phyloP scores from a whole-genome alignment of 1,284 basidiomycete genomes.

The Puccinia coronata region DNA sequence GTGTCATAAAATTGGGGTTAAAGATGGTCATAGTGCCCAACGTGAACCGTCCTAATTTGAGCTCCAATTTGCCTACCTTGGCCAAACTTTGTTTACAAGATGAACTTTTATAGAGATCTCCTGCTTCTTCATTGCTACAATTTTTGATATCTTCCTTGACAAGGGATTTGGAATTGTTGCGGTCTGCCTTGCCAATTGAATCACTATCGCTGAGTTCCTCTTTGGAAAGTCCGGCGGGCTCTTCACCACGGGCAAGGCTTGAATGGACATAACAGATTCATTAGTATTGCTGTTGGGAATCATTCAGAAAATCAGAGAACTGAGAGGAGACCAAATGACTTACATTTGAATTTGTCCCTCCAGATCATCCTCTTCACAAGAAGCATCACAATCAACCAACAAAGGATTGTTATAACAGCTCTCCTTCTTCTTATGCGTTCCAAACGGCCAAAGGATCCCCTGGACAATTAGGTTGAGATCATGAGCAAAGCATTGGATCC shows the following conservation, averaged over 20 bases:
- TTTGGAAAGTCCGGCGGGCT: too few species aligned
- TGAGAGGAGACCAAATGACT: too few species aligned
- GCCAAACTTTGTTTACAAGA: not conserved
- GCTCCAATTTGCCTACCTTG: constrained; percentile 14
- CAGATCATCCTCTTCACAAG: not conserved
- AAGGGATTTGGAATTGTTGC: not conserved
- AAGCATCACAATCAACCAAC: not conserved
- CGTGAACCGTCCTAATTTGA: too few species aligned
- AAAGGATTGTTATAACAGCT: not conserved
- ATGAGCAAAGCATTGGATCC: too few species aligned
- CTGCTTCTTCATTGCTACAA: not conserved
- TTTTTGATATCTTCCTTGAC: not conserved
- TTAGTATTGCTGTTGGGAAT: too few species aligned
- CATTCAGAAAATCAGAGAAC: too few species aligned
- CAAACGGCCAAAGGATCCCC: not conserved
- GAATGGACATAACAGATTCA: too few species aligned
- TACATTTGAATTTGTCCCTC: too few species aligned
- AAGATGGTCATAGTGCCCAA: too few species aligned
- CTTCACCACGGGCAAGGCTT: too few species aligned
- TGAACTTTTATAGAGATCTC: not conserved
- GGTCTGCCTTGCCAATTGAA: not conserved
- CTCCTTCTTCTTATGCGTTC: not conserved
- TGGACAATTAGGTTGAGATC: too few species aligned
- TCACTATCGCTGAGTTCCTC: not conserved
- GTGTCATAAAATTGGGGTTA: too few species aligned